These are phyloP conservation scores for Fusarium robinianum DNA, from an alignment of 2,329 filamentous ascomycete species.

Conservation along the genomic window DNA sequence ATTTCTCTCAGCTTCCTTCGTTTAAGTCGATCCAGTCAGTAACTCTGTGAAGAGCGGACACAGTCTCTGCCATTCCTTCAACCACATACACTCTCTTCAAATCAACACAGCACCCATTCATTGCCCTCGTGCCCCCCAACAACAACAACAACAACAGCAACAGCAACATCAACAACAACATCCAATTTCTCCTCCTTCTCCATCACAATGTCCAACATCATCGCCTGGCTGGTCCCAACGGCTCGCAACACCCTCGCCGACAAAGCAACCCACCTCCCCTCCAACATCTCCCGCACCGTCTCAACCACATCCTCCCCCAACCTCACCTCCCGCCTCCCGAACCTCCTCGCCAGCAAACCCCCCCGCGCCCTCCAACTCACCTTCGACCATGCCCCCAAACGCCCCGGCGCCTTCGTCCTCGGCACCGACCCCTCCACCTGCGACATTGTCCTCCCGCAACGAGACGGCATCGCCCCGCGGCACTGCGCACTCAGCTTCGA, in stretches of 20 bases:
- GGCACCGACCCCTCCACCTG: conserved; percentile 44
- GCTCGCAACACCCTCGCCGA: conserved; percentile 41
- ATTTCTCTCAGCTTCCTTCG: conserved; percentile 34
- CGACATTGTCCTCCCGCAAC: conserved; percentile 45
- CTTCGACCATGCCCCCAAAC: conserved; percentile 42
- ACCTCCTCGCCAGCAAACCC: conserved; percentile 34
- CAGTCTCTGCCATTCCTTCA: conserved; percentile 17
- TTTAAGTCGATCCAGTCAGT: conserved; percentile 25
- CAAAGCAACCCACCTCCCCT: conserved; percentile 39
- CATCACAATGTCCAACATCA: conserved; percentile 38
- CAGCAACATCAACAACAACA: conserved; percentile 9
- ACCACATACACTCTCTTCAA: conserved; percentile 6
- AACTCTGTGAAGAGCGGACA: conserved; percentile 12
- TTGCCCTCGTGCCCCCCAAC: conserved; percentile 4
- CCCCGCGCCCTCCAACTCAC: conserved; percentile 42
- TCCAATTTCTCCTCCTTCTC: conserved; percentile 8
- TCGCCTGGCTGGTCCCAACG: conserved; percentile 48
- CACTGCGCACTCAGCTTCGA: conserved; percentile 49
- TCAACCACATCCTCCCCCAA: conserved; percentile 30
- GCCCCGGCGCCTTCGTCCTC: conserved; percentile 44
- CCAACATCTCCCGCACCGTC: conserved; percentile 39
- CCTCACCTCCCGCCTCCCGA: conserved; percentile 39
- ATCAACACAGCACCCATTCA: conserved; percentile 11
- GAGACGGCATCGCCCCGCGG: conserved; percentile 41
- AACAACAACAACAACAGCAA: neutral